Base-by-base conservation (phyloP, 192 early-diverging fungal genomes). In the Chytriomyces hyalinus region DNA sequence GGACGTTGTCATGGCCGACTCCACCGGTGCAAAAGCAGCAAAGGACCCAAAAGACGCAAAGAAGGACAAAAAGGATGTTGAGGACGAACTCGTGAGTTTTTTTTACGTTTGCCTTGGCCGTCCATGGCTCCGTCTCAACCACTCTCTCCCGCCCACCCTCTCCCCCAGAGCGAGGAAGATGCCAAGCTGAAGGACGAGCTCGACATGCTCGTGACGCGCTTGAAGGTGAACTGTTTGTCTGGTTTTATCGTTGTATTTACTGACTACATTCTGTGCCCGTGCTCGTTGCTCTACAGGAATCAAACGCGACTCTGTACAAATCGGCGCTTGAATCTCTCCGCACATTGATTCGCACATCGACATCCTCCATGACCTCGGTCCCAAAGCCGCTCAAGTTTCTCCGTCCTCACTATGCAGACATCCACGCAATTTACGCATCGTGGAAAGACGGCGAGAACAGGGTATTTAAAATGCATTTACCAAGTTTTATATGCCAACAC, bases 341-440 rank as follows among this genome's bases (percentile, higher is more conserved):
- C 71, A 95, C 92, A 10, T 74, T 93, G 24, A 98, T 99, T 82
- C 93, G 95, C 65, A 96, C 96, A 8, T 93, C 95, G 7, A 96
- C 96, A 4, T 93, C 92, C 69, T 99, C 98, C 57, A 99, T 99
- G 98, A 98, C 98, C 6, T 95, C 96, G n/a, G 98, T 98, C 5
- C 96, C 98, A 63, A 99, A 99, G 82, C 97, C 96, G 28, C 89
- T 99, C 79, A 99, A 99, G 84, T 99, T 93, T 76, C 83, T 99
- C 67, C 89, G 96, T 69, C 91, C 91, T 49, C 93, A 95, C 69
- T 98, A 97, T 82, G 78, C 80, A 60, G 86, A 89, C 5, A 77
- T 98, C 67, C 80, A 84, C 50, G 85, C 85, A 13, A 81, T 95
- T 28, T 93, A 92, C 75, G 89, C 91, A 13, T 81, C 78, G 11